phyloP scores from a whole-genome alignment of 2,329 filamentous ascomycete genomes.

The Arthrobotrys sphaeroides region DNA sequence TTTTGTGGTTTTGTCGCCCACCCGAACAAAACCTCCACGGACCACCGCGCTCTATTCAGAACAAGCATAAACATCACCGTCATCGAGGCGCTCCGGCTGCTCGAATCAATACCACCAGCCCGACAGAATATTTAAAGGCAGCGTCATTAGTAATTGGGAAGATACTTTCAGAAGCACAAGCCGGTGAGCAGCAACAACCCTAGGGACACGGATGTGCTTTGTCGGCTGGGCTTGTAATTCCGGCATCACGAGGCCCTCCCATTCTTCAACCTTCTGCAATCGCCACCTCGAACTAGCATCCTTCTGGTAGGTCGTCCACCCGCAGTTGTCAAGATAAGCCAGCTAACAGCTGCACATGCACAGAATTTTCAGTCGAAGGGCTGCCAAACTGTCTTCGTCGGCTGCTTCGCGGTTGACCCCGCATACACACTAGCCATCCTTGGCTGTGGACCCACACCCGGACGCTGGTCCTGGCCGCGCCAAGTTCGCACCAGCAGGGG shows the following conservation, averaged over 20 bases:
- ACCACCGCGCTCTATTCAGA: too few species aligned
- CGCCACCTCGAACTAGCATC: background rate
- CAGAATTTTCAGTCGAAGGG: background rate
- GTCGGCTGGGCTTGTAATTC: conserved; percentile 26
- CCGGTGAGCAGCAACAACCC: background rate
- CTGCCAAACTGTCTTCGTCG: background rate
- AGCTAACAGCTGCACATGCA: conserved; percentile 11
- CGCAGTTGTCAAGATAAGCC: background rate
- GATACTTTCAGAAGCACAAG: background rate
- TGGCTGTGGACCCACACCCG: conserved; percentile 11
- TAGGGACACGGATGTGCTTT: conserved; percentile 12
- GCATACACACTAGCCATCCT: conserved; percentile 16
- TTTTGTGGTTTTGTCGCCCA: too few species aligned
- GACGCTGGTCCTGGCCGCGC: conserved; percentile 9
- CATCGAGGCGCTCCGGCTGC: too few species aligned
- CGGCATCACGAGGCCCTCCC: conserved; percentile 27
- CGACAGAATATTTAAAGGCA: too few species aligned
- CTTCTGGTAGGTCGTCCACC: conserved; percentile 33
- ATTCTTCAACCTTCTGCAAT: conserved; percentile 27
- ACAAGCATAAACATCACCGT: too few species aligned
- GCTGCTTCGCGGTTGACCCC: conserved; percentile 33
- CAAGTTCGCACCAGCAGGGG: conserved; percentile 23
- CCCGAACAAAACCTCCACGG: too few species aligned
- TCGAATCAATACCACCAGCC: too few species aligned
- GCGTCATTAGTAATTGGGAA: background rate